Evolutionary conservation across 1,284 basidiomycete genomes (phyloP), one percentile per base, ranked within the genome.

Genomic region (Moesziomyces antarcticus): DNA sequence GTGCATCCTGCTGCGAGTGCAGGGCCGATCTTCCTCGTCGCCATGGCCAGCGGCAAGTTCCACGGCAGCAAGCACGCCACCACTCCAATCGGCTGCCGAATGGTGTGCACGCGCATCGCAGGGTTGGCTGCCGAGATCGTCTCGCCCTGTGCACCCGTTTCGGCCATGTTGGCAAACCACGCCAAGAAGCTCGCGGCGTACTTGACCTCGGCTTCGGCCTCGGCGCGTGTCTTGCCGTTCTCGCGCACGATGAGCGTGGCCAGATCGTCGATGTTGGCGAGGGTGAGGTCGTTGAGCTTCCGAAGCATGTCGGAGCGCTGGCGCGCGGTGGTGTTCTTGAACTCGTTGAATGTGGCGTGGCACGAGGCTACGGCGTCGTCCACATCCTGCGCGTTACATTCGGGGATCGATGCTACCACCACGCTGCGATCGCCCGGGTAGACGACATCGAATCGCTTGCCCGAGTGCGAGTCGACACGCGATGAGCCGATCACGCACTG

Each of bases 31-130:
- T 73, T 73, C 21, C 67, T 25, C 22, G 66, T 71, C 22, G 72
- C 68, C 66, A 74, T 66, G 2, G 60, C 72, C 14, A 75, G 41
- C 5, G 75, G 75, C 47, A 75, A n/a, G n/a, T 77, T 77, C 75
- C 75, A 77, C 7, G 75, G 75, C 27, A 65, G 45, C 21, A 77
- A 30, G 20, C 73, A 66, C 3, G 67, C 72, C 9, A 73, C 69
- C 6, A 68, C 67, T 0, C 72, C 72, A 18, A 70, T 66, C 18
- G 72, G 72, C 45, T 74, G 72, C 22, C 54, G 41, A 20, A 74
- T 66, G 11, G 67, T 71, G 14, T 61, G 50, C 30, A 67, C 46
- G 5, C 69, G 37, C 42, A 62, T 56, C 16, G 45, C 52, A 0
- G 69, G 55, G 22, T 72, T 72, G 11, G 69, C 63, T 1, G 69